Base-by-base conservation (phyloP, 2,329 filamentous ascomycete species). In the Aspergillus pseudonomiae region DNA sequence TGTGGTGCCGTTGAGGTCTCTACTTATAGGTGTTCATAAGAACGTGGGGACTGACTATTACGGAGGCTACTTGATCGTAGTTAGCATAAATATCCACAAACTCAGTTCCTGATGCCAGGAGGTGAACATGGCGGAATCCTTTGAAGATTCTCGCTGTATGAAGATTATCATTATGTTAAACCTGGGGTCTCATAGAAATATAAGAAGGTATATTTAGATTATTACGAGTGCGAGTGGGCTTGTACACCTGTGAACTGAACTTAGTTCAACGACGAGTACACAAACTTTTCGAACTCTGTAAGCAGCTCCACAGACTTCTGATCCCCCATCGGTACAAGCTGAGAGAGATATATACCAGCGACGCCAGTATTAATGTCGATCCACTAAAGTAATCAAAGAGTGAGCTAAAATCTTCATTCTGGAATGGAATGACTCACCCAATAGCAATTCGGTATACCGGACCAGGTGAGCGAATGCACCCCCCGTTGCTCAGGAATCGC, bases 321-420 rank as follows among this genome's bases (percentile, higher is more conserved):
- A 32, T 61, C 59, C 14, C 59, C 59, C 36, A 52, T 61, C 28
- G 59, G 59, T 26, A 61, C 21, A 14, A 61, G 50, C 43, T 56
- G 50, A 21, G 59, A 61, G 5, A 61, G 43, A 30, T 61, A 56
- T 57, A 61, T 36, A 39, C 59, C 59, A 12, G 59, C 52, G n/a
- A 61, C 53, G 6, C 59, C 59, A 34, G 57, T 52, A 10, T 61
- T 48, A 39, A 56, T 41, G 28, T 61, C 50, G 28, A 61, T 61
- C 59, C 59, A 61, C 59, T 61, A 24, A 6, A 28, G 36, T 30
- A 43, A 28, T 26, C n/a, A 21, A 30, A n/a, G 9, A 4, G 55
- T 61, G 14, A 61, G 36, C 30, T 52, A 56, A 16, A n/a, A 50
- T 0, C 43, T 46, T 28, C 26, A 50, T 43, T n/a, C 10, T 6